Evolutionary conservation across 345 rosid genomes (phyloP), one percentile per base, ranked within the genome.

Genomic region (Camelina laxa): DNA sequence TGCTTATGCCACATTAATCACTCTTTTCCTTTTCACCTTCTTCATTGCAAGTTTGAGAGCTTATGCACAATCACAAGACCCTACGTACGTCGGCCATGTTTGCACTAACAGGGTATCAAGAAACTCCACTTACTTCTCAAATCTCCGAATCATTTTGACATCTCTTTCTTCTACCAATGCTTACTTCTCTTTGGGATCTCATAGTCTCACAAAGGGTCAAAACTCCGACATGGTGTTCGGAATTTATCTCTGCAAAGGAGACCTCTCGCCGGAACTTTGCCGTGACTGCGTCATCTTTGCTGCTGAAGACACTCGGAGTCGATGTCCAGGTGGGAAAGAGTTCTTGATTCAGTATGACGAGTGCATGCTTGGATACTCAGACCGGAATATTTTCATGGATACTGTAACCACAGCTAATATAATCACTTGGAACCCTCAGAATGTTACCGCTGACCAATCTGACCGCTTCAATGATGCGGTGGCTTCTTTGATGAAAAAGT

Each of bases 321-420:
- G 6, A 0, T 86, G 95, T 62, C 84, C 76, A 0, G 17, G 4
- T 13, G 24, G 66, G 21, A 84, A 72, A 67, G 56, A 56, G 39
- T 65, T 83, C 15, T 65, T 79, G 11, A 20, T 85, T 47, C 82
- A 76, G 79, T 84, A 65, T 24, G 85, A 84, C 4, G 56, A 65
- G 51, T 89, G 91, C 20, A 44, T 75, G 73, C 13, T 87, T 21
- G 74, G 80, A 15, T 84, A 84, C 64, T 60, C 87, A 0, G 67
- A 80, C 54, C 24, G 17, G 0, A 70, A 55, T 5, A 69, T 62
- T 2, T 13, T 70, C 71, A 10, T 6, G 30, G 58, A 35, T 45
- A 4, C 59, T 38, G 58, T 12, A 1, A 2, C 36, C 6, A 10
- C 55, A 48, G 7, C 35, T 4, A 17, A 1, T 12, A 31, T 75